phyloP scores from a whole-genome alignment of 2,329 filamentous ascomycete species.

The Westerdykella ornata region DNA sequence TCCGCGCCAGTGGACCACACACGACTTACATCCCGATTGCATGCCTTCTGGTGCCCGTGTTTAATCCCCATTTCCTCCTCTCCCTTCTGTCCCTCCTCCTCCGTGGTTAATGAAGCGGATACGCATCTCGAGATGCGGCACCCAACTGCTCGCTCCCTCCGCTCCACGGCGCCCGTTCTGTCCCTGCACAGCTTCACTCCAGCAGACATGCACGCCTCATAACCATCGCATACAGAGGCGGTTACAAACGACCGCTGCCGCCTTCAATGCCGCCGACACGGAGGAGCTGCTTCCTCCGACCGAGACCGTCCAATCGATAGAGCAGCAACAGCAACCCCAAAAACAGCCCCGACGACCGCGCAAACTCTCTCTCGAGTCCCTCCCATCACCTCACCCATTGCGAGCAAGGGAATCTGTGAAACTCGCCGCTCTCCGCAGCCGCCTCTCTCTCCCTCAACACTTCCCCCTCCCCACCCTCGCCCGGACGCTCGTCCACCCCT shows the following conservation, averaged over 20 bases:
- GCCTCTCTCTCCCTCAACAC: constrained; percentile 72
- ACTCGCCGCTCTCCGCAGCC: constrained; percentile 84
- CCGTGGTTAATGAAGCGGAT: constrained; percentile 52
- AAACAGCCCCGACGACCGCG: constrained; percentile 1
- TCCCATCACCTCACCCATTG: constrained; percentile 66
- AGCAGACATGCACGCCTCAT: constrained; percentile 22
- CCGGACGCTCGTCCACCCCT: constrained; percentile 74
- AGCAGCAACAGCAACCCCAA: constrained; percentile 1
- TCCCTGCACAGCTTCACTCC: constrained; percentile 22
- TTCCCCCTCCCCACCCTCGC: constrained; percentile 82
- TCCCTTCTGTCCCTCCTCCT: constrained; percentile 9
- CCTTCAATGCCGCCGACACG: constrained; percentile 10
- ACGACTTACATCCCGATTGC: constrained; percentile 10
- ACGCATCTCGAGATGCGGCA: constrained; percentile 54
- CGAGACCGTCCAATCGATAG: constrained; percentile 1
- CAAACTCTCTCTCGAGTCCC: constrained; percentile 32
- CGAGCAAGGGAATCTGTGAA: constrained; percentile 71
- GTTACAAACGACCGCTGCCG: constrained; percentile 16
- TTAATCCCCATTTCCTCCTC: constrained; percentile 3
- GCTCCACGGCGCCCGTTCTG: constrained; percentile 41
- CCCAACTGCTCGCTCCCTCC: constrained; percentile 49
- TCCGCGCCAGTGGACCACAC: constrained; percentile 22
- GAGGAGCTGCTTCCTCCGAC: constrained; percentile 4
- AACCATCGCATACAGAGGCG: constrained; percentile 26
- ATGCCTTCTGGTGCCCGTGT: constrained; percentile 2